Percentiles rank a stretch among this genome's conserved stretches.
phyloP scores from a whole-genome alignment of 2,329 filamentous ascomycete genomes.

The Cadophora sp. region DNA sequence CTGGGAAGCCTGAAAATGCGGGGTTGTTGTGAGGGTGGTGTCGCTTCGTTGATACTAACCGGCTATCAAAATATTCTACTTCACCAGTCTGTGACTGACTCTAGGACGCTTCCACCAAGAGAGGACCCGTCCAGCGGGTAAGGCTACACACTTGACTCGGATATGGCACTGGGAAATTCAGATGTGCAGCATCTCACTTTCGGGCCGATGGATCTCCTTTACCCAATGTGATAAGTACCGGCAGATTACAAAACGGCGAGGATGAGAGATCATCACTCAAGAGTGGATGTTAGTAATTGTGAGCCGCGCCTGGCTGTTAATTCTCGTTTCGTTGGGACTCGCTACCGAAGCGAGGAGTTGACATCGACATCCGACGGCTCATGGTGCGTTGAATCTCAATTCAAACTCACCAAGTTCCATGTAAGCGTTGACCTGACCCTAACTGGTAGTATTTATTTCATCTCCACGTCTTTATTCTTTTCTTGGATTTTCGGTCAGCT shows the following conservation, averaged over 20 bases:
- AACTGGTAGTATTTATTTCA: too few relatives aligned
- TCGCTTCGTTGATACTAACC: too few relatives aligned
- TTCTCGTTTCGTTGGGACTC: neutral
- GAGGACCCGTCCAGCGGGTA: neutral
- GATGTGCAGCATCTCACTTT: neutral
- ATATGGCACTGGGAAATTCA: neutral
- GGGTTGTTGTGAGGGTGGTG: neutral
- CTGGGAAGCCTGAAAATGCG: neutral
- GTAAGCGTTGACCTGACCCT: too few relatives aligned
- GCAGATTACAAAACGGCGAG: neutral
- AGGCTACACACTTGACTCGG: neutral
- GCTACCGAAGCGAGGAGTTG: neutral
- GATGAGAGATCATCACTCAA: neutral
- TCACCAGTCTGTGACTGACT: neutral
- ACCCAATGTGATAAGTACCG: neutral
- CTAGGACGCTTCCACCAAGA: neutral
- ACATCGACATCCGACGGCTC: neutral
- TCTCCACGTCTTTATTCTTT: too few relatives aligned
- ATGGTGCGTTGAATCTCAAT: neutral
- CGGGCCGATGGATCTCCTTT: neutral
- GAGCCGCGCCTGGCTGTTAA: neutral
- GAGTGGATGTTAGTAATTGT: neutral
- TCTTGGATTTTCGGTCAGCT: neutral
- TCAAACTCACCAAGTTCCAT: too few relatives aligned
- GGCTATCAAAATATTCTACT: neutral